These are phyloP conservation scores for Anthostomella pinea DNA, from an alignment of 2,329 filamentous ascomycete genomes.

Conservation along the genomic window DNA sequence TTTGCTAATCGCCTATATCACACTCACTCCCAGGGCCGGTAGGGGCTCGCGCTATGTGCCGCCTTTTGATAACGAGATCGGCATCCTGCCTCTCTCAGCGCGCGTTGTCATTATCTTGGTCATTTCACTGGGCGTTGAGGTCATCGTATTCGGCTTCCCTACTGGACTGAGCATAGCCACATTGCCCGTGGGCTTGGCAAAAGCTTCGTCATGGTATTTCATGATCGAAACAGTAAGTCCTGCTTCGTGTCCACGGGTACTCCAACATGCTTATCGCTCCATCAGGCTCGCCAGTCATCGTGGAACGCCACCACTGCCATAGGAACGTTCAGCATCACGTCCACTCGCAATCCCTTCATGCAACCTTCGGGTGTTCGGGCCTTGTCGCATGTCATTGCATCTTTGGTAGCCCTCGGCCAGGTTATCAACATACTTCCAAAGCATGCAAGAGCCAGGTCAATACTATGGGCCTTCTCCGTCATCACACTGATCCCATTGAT, in stretches of 20 bases:
- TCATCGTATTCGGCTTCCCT: constrained; percentile 23
- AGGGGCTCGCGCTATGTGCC: constrained; percentile 26
- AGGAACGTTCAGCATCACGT: constrained; percentile 32
- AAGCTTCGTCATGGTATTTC: constrained; percentile 37
- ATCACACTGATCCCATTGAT: constrained; percentile 32
- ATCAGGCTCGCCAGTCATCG: constrained; percentile 30
- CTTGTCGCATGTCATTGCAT: constrained; percentile 25
- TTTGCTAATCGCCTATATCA: constrained; percentile 30
- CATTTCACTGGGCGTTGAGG: constrained; percentile 15
- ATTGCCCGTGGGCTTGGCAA: constrained; percentile 26
- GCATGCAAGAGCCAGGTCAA: constrained; percentile 21
- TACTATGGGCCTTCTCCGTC: constrained; percentile 32
- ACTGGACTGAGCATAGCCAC: constrained; percentile 9
- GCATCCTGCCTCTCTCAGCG: constrained; percentile 23
- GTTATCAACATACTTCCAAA: constrained; percentile 30
- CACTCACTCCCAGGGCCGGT: constrained; percentile 20
- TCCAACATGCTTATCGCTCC: not conserved
- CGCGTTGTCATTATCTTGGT: constrained; percentile 19
- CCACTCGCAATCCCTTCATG: constrained; percentile 27
- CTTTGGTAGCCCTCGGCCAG: constrained; percentile 33
- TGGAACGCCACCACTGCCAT: constrained; percentile 31
- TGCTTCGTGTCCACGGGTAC: not conserved
- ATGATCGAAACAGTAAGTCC: constrained; percentile 30
- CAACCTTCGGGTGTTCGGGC: constrained; percentile 28
- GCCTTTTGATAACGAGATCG: constrained; percentile 32